Evolutionary conservation across 805 yeast genomes (phyloP), one percentile per base, ranked within the genome.

Genomic region (Ogataea nonfermentans): DNA sequence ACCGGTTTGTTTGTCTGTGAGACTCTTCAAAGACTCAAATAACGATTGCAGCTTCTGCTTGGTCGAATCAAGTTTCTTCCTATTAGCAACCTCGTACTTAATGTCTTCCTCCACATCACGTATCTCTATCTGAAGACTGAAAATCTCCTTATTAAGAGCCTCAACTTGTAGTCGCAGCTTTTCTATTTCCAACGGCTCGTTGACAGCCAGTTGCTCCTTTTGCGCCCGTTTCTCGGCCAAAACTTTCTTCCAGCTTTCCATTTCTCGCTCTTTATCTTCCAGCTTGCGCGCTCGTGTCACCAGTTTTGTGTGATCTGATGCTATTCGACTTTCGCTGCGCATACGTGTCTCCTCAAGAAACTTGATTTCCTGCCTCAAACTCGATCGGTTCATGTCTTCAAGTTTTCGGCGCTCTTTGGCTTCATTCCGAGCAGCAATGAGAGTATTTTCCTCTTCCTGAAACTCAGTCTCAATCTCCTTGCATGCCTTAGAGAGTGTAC

Each of bases 291-390:
- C 24, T 35, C 63, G 60, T 6, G 52, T 51, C 4, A 49, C 41
- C 23, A 67, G 44, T 23, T 55, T 53, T 23, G 52, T 42, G 34
- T 61, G 62, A 35, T 61, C 66, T 15, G 65, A 62, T 0, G 64
- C 45, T 10, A 64, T 62, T 43, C 68, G 59, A 30, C 52, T 40
- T 29, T 63, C 68, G 5, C 66, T 52, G 23, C 59, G 56, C 40
- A 68, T 55, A 44, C 68, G 63, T 3, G 67, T 56, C 35, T 68
- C 73, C 47, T 70, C 75, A 13, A 68, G 43, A 47, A 62, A 59
- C 34, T 67, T 66, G 29, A 67, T 66, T 40, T 70, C 74, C 31
- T 62, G 64, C 31, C 66, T 62, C 37, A 67, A 51, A 38, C 65
- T 59, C 16, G 65, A 53, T 41, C 73, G 59, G 48, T 65, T 68